Percentiles rank a stretch among this genome's conserved stretches.
These are phyloP conservation scores for Trichoderma oligosporum DNA, from an alignment of 2,329 filamentous ascomycete species.

Conservation along the genomic window DNA sequence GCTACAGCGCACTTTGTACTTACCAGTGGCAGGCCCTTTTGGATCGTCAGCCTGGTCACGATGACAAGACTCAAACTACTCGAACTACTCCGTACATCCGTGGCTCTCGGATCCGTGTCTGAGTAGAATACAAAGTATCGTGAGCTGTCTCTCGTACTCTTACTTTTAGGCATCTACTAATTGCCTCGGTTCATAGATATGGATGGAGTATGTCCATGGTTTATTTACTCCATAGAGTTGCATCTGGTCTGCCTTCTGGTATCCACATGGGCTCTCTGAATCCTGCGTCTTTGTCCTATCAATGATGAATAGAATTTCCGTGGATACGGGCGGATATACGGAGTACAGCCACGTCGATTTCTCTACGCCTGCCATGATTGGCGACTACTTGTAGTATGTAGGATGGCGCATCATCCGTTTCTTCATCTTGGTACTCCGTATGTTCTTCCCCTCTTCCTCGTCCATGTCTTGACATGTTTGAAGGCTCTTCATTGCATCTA, in stretches of 20 bases:
- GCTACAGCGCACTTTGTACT: too few relatives aligned
- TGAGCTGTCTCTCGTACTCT: neutral
- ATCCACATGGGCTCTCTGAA: conserved; percentile 1
- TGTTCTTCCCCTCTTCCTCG: neutral
- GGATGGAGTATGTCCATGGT: too few relatives aligned
- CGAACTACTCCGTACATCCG: too few relatives aligned
- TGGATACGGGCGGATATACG: too few relatives aligned
- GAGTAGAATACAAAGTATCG: neutral
- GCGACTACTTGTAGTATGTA: too few relatives aligned
- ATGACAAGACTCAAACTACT: neutral
- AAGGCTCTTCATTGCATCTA: too few relatives aligned
- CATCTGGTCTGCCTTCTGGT: neutral
- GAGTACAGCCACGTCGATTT: neutral
- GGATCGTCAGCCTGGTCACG: neutral
- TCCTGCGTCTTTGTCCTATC: neutral
- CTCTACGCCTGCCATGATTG: conserved; percentile 1
- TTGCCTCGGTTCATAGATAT: too few relatives aligned
- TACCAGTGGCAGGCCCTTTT: too few relatives aligned
- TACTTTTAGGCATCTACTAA: too few relatives aligned
- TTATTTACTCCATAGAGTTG: neutral
- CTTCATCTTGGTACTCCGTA: neutral
- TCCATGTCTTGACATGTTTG: too few relatives aligned
- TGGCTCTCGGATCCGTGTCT: neutral
- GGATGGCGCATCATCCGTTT: neutral
- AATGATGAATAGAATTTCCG: neutral